Conservation (phyloP, 805 yeast species). For the Spencermartinsiella europaea region DNA sequence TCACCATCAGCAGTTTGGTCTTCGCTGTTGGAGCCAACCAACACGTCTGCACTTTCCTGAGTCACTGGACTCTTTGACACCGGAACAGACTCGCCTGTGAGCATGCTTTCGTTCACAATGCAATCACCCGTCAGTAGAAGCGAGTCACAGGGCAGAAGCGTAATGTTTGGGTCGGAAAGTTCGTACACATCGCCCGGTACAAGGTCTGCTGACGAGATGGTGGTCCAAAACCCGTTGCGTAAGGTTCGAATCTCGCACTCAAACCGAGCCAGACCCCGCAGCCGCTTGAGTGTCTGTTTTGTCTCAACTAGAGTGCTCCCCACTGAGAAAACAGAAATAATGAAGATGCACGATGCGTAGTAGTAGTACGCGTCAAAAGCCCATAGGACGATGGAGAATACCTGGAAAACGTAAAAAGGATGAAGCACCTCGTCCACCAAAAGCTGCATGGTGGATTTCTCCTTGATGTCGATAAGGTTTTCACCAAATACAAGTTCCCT, state of each 20-base stretch:
- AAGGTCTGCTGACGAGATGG: conserved; percentile 63
- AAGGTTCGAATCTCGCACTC: conserved; percentile 82
- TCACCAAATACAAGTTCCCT: conserved; percentile 70
- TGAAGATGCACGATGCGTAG: conserved; percentile 86
- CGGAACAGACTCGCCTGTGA: conserved; percentile 98
- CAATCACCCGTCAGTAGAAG: conserved; percentile 85
- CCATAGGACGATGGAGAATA: conserved; percentile 90
- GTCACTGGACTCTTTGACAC: conserved; percentile 74
- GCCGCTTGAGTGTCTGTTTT: conserved; percentile 60
- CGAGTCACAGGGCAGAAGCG: conserved; percentile 82
- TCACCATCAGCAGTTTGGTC: conserved; percentile 36
- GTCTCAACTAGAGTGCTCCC: conserved; percentile 83
- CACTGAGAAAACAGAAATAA: conserved; percentile 79
- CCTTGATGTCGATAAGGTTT: conserved; percentile 70
- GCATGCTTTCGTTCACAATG: conserved; percentile 95
- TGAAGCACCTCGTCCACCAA: conserved; percentile 84
- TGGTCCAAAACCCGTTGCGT: conserved; percentile 92
- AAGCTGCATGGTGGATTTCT: conserved; percentile 59
- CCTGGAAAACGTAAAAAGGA: conserved; percentile 93
- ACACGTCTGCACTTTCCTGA: conserved; percentile 51
- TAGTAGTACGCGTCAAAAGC: conserved; percentile 86
- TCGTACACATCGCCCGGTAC: conserved; percentile 97
- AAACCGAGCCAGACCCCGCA: conserved; percentile 67
- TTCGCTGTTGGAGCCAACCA: conserved; percentile 45
- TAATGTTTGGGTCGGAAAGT: conserved; percentile 76